Evolutionary conservation across 768 basidiomycete species (phyloP).

Genomic region (Agaricus sinodeliciosus): DNA sequence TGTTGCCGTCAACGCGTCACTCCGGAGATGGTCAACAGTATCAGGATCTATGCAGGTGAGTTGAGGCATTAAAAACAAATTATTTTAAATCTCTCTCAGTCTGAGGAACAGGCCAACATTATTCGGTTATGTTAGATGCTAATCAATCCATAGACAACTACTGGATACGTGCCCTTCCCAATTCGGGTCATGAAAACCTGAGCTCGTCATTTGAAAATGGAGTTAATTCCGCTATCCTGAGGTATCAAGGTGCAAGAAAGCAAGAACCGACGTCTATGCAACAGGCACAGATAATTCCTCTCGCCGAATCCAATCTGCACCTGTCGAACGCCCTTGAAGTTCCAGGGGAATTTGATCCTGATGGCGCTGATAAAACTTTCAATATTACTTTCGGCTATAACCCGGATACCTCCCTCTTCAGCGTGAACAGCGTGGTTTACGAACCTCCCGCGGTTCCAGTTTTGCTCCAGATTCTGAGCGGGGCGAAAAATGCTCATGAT

Average conservation of each 20-base stretch:
- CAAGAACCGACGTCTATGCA: constrained; percentile 23
- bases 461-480: constrained; percentile 34
- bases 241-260: constrained; percentile 28
- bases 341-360: constrained; percentile 23
- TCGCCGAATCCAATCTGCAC: neutral
- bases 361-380: constrained; percentile 25
- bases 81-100: no score
- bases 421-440: constrained; percentile 18
- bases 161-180: constrained; percentile 25
- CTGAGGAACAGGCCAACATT: constrained; percentile 30
- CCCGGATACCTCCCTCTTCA: constrained; percentile 25
- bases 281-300: neutral
- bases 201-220: constrained; percentile 12
- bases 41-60: constrained; percentile 11
- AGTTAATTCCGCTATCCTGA: constrained; percentile 17
- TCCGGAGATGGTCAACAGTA: constrained; percentile 25
- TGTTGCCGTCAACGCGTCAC: constrained; percentile 15
- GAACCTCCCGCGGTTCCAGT: constrained; percentile 28
- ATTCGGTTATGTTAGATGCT: constrained; percentile 30
- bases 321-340: constrained; percentile 2
- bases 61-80: no score
- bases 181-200: constrained; percentile 13
- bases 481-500: constrained; percentile 26
- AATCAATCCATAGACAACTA: constrained; percentile 32
- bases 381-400: constrained; percentile 14